A percentile compares a stretch with the other conserved stretches of the same genome.
Evolutionary conservation across 2,329 filamentous ascomycete genomes (phyloP).

Genomic region (Ilyonectria sp.): DNA sequence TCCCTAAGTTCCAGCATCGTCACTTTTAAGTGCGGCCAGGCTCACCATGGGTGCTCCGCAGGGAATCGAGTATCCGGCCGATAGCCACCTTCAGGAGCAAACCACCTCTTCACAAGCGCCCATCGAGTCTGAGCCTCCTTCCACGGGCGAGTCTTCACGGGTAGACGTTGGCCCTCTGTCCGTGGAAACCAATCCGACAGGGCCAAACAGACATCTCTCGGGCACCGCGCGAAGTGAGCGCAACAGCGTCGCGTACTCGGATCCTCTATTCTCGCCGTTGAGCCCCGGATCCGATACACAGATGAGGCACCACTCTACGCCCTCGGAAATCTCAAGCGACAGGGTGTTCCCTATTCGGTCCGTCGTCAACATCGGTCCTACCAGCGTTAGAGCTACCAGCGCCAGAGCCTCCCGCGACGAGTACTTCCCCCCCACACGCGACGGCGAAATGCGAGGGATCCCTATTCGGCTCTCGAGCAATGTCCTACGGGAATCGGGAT

Average conservation of each 20-base stretch:
- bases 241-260: constrained; percentile 36
- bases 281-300: constrained; percentile 61
- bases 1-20: constrained; percentile 24
- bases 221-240: constrained; percentile 40
- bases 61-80: constrained; percentile 31
- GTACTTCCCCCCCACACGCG: constrained; percentile 54
- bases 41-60: constrained; percentile 44
- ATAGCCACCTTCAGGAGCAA: constrained; percentile 24
- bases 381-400: constrained; percentile 33
- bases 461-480: constrained; percentile 49
- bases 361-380: constrained; percentile 79
- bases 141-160: constrained; percentile 26
- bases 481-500: constrained; percentile 49
- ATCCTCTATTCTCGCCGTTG: constrained; percentile 57
- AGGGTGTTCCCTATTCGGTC: constrained; percentile 87
- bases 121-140: constrained; percentile 13
- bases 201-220: constrained; percentile 32
- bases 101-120: constrained; percentile 8
- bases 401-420: constrained; percentile 58
- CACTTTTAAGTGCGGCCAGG: constrained; percentile 36
- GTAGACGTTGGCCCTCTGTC: constrained; percentile 24
- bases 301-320: constrained; percentile 48
- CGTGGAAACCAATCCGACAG: constrained; percentile 26
- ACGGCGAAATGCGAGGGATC: constrained; percentile 52
- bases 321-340: constrained; percentile 63